Evolutionary conservation across 495 filamentous ascomycete species (phyloP).

Genomic region (Hypoxylon perforatum): DNA sequence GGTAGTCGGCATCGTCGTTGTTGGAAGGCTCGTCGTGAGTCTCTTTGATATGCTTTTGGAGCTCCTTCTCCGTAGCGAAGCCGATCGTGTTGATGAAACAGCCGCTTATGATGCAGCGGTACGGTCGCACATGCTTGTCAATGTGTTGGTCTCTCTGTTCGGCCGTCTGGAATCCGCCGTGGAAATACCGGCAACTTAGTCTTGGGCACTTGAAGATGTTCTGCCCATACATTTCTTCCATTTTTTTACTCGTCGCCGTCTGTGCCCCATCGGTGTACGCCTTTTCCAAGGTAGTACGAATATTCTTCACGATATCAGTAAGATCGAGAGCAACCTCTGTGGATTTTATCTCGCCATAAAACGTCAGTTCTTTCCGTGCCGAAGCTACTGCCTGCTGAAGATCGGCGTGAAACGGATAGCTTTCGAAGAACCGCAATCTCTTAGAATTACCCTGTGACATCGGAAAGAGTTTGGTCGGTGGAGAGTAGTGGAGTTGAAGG

Average conservation of each 20-base stretch:
- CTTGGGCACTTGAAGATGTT: conserved; percentile 53
- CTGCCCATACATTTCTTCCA: conserved; percentile 48
- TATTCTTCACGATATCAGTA: conserved; percentile 27
- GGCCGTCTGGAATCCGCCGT: conserved; percentile 49
- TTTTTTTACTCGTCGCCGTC: conserved; percentile 2
- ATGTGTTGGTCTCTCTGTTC: conserved; percentile 47
- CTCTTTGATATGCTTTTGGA: conserved; percentile 48
- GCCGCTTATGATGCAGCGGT: conserved; percentile 43
- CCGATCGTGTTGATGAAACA: conserved; percentile 47
- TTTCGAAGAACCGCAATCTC: neutral
- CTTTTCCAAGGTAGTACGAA: conserved; percentile 43
- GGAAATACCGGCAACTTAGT: conserved; percentile 52
- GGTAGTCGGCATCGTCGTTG: conserved; percentile 11
- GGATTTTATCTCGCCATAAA: neutral
- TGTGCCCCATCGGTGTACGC: conserved; percentile 1
- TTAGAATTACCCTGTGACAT: conserved; percentile 1
- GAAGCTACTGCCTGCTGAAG: conserved; percentile 7
- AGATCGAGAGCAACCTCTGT: conserved; percentile 27
- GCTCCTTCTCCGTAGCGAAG: conserved; percentile 45
- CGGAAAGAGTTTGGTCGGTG: neutral
- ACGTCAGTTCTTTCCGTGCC: neutral
- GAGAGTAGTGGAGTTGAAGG: conserved; percentile 9
- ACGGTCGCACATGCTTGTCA: conserved; percentile 50
- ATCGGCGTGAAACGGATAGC: neutral
- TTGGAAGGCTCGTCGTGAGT: conserved; percentile 9